Base-by-base conservation (phyloP, 352 stramenopile genomes). In the Globisporangium apiculatum region DNA sequence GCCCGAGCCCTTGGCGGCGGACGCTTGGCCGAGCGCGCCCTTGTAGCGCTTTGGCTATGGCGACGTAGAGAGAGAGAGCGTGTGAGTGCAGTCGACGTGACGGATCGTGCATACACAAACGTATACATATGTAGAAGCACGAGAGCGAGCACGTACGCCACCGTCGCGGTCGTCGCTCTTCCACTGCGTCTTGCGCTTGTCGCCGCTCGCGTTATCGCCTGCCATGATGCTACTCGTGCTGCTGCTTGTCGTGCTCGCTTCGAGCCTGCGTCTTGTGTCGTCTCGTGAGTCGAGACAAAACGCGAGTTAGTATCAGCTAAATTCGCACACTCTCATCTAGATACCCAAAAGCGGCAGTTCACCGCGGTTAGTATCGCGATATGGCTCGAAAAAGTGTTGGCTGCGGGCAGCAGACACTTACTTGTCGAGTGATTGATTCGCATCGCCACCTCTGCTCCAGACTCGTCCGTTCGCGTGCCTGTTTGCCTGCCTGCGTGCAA, bases 131-230 rank as follows among this genome's bases (percentile, higher is more conserved):
- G 24, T 31, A 31, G 18, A 24, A 24, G 18, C 18, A 24, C 18
- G 18, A 24, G 18, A 15, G 10, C 64, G 48, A 14, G 38, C 9
- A 47, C 50, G 36, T 47, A 55, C 61, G 42, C 37, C 40, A 10
- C 36, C 31, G n/a, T 54, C 61, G 10, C 18, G 48, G 57, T 62
- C 60, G 53, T 71, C 60, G 52, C 65, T 42, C 62, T 76, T 80
- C 76, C 76, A 87, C 51, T 73, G 67, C 55, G 75, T 79, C 72
- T 79, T 81, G 51, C 76, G 66, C 68, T 84, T 85, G 24, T 79
- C 68, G 18, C 61, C 69, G 35, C 38, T 45, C 15, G 55, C 66
- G 61, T 71, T 63, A n/a, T 57, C 59, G 24, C 48, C 68, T 69
- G 74, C 74, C 48, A 38, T 67, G 40, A 51, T 53, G 48, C 11